Percentiles rank a stretch among this genome's conserved stretches.
These are phyloP conservation scores for Aureobasidium sp. DNA, from an alignment of 2,329 filamentous ascomycete species.

Conservation along the genomic window DNA sequence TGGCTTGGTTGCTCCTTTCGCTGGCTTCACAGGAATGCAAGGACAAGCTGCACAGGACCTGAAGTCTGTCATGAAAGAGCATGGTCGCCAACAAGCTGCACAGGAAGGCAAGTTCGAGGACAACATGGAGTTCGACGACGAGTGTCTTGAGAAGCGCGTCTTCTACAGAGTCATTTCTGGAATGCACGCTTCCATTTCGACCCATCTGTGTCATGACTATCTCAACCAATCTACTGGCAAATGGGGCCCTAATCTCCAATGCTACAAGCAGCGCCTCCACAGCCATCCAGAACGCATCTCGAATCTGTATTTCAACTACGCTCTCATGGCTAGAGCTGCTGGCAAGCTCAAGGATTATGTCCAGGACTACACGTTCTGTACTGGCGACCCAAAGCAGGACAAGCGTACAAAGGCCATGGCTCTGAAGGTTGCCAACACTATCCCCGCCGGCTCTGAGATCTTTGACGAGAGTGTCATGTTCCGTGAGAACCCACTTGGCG, in stretches of 20 bases:
- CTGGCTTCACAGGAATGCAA: conserved; percentile 39
- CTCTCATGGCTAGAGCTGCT: conserved; percentile 83
- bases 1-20: conserved; percentile 29
- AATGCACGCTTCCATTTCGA: conserved; percentile 97
- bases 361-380: conserved; percentile 82
- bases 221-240: conserved; percentile 89
- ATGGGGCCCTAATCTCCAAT: conserved; percentile 85
- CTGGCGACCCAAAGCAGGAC: conserved; percentile 75
- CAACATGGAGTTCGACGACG: conserved; percentile 72
- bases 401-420: conserved; percentile 73
- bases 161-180: conserved; percentile 93
- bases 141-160: conserved; percentile 96
- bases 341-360: conserved; percentile 83
- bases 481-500: conserved; percentile 44
- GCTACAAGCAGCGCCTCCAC: conserved; percentile 83
- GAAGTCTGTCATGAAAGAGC: conserved; percentile 52
- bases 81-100: conserved; percentile 54
- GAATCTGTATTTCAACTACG: conserved; percentile 99
- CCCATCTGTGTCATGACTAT: conserved; percentile 93
- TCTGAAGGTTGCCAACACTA: conserved; percentile 62
- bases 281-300: conserved; percentile 82
- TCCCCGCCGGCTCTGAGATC: conserved; percentile 63
- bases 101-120: conserved; percentile 45
- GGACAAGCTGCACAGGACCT: conserved; percentile 54
- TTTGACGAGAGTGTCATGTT: conserved; percentile 98